phyloP scores from a whole-genome alignment of 1,284 basidiomycete species.

The Malassezia restricta region DNA sequence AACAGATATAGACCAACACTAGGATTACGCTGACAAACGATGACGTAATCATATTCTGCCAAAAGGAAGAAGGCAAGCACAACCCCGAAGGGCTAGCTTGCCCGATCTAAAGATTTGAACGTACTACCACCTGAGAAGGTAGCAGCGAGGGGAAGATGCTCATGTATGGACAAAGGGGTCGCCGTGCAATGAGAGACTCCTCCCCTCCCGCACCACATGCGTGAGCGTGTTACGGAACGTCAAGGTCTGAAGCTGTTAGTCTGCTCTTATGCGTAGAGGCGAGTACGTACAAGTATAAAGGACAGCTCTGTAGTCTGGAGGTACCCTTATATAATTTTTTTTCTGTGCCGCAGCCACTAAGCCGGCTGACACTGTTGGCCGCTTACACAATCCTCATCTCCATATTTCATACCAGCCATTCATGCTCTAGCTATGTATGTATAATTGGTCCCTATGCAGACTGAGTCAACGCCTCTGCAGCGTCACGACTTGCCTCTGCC shows the following conservation, averaged over 20 bases:
- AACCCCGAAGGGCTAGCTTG: conserved; percentile 14
- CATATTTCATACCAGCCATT: too few relatives aligned
- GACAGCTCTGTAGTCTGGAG: neutral
- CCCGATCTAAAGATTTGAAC: conserved; percentile 20
- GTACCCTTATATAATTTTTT: conserved; percentile 12
- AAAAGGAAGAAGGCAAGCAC: conserved; percentile 13
- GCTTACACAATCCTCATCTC: too few relatives aligned
- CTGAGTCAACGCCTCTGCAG: conserved; percentile 9
- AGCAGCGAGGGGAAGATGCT: conserved; percentile 16
- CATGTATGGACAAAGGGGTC: conserved; percentile 19
- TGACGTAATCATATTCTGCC: conserved; percentile 8
- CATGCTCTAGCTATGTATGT: neutral
- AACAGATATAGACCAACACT: too few relatives aligned
- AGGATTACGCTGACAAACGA: neutral
- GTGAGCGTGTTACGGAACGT: conserved; percentile 19
- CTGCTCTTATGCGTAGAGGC: neutral
- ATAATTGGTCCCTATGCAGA: conserved; percentile 4
- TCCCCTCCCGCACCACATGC: conserved; percentile 18
- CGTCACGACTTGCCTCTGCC: conserved; percentile 1
- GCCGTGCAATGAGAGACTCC: conserved; percentile 18
- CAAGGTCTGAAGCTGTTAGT: conserved; percentile 14
- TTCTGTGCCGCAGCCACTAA: too few relatives aligned
- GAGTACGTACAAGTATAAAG: conserved; percentile 17
- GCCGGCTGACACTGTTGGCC: too few relatives aligned
- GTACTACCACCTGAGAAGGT: conserved; percentile 17